phyloP scores from a whole-genome alignment of 768 basidiomycete genomes.

The Filobasidium floriforme region DNA sequence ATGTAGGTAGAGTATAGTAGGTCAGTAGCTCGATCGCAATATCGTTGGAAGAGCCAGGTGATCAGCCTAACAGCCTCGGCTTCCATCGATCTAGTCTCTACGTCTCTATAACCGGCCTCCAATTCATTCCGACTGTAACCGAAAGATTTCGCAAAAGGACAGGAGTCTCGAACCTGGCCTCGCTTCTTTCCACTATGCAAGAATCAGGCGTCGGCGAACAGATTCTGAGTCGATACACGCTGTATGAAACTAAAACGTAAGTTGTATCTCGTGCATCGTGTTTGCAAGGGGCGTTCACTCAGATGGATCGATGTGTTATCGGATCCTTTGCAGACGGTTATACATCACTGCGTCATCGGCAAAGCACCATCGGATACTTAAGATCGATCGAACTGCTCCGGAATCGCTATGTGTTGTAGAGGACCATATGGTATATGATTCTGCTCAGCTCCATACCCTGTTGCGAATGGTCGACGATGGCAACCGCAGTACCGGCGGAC shows the following conservation, averaged over 20 bases:
- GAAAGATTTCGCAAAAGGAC: neutral
- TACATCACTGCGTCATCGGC: slow-evolving; percentile 85
- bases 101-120: no score
- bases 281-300: neutral
- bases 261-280: slow-evolving; percentile 8
- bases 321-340: slow-evolving; percentile 52
- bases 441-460: slow-evolving; percentile 80
- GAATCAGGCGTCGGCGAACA: slow-evolving; percentile 6
- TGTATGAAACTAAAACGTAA: slow-evolving; percentile 76
- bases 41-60: no score
- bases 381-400: slow-evolving; percentile 73
- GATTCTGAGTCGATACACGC: slow-evolving; percentile 70
- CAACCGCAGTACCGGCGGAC: slow-evolving; percentile 76
- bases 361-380: slow-evolving; percentile 81
- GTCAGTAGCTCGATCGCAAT: no score
- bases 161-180: neutral
- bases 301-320: neutral
- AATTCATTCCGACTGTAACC: no score
- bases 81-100: no score
- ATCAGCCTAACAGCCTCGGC: no score
- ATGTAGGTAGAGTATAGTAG: no score
- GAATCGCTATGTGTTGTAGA: slow-evolving; percentile 70
- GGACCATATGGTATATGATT: slow-evolving; percentile 79
- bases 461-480: slow-evolving; percentile 94
- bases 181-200: neutral